phyloP scores from a whole-genome alignment of 2,329 filamentous ascomycete genomes.

The Monosporascus sp. region DNA sequence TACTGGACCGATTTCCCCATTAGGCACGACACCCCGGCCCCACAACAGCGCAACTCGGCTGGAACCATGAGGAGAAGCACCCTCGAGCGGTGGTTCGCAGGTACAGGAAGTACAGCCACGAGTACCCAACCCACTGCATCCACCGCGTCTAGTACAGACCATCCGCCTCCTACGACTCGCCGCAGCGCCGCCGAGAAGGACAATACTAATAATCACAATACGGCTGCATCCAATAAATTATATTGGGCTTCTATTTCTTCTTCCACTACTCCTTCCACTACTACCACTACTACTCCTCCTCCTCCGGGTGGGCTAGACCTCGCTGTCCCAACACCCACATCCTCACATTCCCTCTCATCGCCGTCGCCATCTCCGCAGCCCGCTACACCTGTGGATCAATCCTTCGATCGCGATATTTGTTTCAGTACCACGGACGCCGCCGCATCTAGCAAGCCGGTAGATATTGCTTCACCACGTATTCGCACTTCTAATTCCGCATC shows the following conservation, averaged over 20 bases:
- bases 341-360: conserved; percentile 33
- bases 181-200: conserved; percentile 21
- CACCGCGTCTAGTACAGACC: conserved; percentile 18
- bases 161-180: conserved; percentile 20
- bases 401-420: conserved; percentile 22
- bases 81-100: conserved; percentile 23
- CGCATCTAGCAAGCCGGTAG: conserved; percentile 31
- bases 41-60: not conserved
- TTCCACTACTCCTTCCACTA: conserved; percentile 32
- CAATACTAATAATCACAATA: conserved; percentile 15
- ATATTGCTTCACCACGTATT: conserved; percentile 24
- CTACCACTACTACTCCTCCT: conserved; percentile 22
- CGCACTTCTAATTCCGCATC: conserved; percentile 16
- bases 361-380: conserved; percentile 38
- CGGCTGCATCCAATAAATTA: not conserved
- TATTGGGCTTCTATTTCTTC: conserved; percentile 16
- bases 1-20: not conserved
- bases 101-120: not conserved
- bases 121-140: conserved; percentile 9
- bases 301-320: conserved; percentile 1
- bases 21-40: not conserved
- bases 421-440: conserved; percentile 15
- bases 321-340: conserved; percentile 30
- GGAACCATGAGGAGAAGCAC: conserved; percentile 18
- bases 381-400: conserved; percentile 36